Base-by-base conservation (phyloP, 371 early-diverging fungal species). In the Mucor lusitanicus region DNA sequence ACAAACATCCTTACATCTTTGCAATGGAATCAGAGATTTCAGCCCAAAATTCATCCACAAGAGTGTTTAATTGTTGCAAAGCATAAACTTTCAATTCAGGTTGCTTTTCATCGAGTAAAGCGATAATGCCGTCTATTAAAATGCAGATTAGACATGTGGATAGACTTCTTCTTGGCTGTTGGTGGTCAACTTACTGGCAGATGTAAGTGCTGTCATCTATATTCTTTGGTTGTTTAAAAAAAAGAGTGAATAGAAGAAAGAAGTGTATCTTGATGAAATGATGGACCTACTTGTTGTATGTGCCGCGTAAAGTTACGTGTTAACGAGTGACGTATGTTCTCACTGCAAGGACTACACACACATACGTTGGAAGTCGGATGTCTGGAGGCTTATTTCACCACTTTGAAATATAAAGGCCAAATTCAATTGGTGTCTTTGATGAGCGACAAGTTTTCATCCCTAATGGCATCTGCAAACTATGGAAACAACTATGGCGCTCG, bases 11-110 rank as follows among this genome's bases (percentile, higher is more conserved):
- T 67, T 87, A 95, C 94, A 98, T 97, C 80, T 95, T 95, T 7
- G 96, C 87, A 58, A 98, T 89, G 11, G 92, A 87, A 74, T 99
- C 99, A 32, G 98, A 88, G 64, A 98, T 95, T 76, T 98, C 99
- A 17, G 97, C 92, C 99, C 99, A 99, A 78, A 97, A 97, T 69
- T 91, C 90, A 83, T 96, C 94, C 56, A 97, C 94, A 63, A 96
- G 79, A 13, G 77, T 76, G 75, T 97, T 89, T 40, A 99, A 90
- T 83, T 93, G 89, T 67, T 94, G 77, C 48, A 99, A 88, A 46
- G 98, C 97, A 79, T 95, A 95, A 55, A 90, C 87, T 79, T 95
- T 90, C 60, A 98, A 89, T 73, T 94, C 93, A 33, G 90, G 91
- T 74, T 97, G 91, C n/a, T 85, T 81, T 75, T 98, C 99, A 74